Evolutionary conservation across 768 basidiomycete genomes (phyloP), one percentile per base, ranked within the genome.

Genomic region (Termitomyces sp.): DNA sequence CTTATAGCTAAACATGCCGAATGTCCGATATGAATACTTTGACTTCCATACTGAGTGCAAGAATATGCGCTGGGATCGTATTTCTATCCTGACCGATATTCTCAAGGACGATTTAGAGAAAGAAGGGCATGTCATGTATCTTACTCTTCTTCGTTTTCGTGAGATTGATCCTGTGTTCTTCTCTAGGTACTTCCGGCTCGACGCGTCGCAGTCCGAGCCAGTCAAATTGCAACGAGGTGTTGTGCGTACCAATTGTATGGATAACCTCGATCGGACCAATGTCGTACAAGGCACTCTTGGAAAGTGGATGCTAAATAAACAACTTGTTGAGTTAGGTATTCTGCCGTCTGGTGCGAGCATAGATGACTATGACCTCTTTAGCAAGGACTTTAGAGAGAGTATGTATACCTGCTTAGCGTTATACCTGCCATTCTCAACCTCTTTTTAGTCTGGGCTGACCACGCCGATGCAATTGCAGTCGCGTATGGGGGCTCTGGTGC

Each of bases 21-120:
- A 84, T 32, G 86, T 91, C 40, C 85, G 84, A 64, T 99, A 99
- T 66, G 79, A 89, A 61, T 97, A 98, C 73, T 99, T 98, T 64
- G 97, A 99, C 67, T 99, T 99, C 76, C 96, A 98, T 69, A 86
- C 82, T 58, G 94, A 98, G 70, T 98, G 95, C 77, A 89, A 84
- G 67, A 79, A 89, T 48, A 91, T 98, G 88, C 86, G 91, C 41
- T 99, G 93, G 85, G 93, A 99, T 67, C 83, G 94, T 45, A 91
- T 99, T 60, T 83, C 83, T 52, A 69, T 93, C 16, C 78, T 99
- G 40, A 80, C 95, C 43, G 91, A 93, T 59, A 76, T 79, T 54
- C 68, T 98, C 49, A 79, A 86, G 61, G 82, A 87, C 30, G 88
- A 91, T 60, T 72, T 94, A 34, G 70, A 76, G 41, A 75, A 74